A percentile compares a stretch with the other conserved stretches of the same genome.
Conservation (phyloP, 2,329 filamentous ascomycete genomes). For the Fusarium caatingaense region DNA sequence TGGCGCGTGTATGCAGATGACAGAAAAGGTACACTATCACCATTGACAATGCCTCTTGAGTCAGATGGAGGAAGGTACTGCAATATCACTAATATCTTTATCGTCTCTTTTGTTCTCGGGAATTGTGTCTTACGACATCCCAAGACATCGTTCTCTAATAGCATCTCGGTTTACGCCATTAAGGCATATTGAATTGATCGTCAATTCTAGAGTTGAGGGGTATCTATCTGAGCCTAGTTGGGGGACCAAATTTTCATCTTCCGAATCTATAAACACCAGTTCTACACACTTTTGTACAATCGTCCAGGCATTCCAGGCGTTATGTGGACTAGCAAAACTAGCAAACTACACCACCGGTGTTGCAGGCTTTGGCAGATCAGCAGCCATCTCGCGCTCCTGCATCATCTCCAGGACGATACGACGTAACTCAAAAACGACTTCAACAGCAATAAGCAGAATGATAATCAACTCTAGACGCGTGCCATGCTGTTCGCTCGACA, state of each 20-base stretch:
- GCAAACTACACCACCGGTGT: not conserved
- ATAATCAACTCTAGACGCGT: conserved; percentile 94
- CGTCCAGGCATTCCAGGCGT: not conserved
- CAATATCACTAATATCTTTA: not conserved
- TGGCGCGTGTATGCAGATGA: conserved; percentile 38
- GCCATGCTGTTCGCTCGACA: conserved; percentile 90
- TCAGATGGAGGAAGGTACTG: not conserved
- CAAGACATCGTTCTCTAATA: not conserved
- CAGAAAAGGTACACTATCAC: conserved; percentile 26
- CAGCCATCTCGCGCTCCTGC: conserved; percentile 50
- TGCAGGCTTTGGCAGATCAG: conserved; percentile 21
- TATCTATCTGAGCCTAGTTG: conserved; percentile 37
- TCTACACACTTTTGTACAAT: conserved; percentile 15
- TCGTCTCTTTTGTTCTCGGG: not conserved
- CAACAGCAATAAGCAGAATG: conserved; percentile 90
- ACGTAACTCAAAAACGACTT: conserved; percentile 88
- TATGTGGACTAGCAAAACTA: not conserved
- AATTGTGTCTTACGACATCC: not conserved
- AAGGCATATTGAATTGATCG: conserved; percentile 12
- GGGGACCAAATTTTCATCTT: not conserved
- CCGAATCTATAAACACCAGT: conserved; percentile 14
- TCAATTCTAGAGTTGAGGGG: conserved; percentile 43
- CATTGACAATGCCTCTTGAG: conserved; percentile 15
- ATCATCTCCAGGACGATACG: conserved; percentile 74
- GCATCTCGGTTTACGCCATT: not conserved